Conservation (phyloP, 305 asterid species). For the Caryopteris hybrid region DNA sequence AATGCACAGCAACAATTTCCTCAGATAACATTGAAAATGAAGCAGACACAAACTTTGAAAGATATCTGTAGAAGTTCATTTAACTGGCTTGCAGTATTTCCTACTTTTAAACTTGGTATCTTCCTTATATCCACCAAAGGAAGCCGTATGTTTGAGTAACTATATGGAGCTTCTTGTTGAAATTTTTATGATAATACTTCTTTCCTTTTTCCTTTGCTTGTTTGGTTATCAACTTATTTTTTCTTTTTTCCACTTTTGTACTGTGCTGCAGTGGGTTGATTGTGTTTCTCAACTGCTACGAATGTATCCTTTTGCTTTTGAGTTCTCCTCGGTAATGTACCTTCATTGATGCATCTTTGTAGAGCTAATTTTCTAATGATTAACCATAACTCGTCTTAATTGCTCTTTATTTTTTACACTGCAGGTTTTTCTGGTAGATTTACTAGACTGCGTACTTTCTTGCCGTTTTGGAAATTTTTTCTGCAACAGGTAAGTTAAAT, state of each 20-base stretch:
- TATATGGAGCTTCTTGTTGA: background rate
- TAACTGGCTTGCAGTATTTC: background rate
- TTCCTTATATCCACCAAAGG: background rate
- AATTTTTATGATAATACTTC: background rate
- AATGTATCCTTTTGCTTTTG: conserved; percentile 93
- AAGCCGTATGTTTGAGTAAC: conserved; percentile 10
- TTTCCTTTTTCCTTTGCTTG: background rate
- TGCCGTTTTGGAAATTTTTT: conserved; percentile 94
- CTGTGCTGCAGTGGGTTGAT: conserved; percentile 83
- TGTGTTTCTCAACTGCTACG: conserved; percentile 89
- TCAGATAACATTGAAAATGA: conserved; percentile 9
- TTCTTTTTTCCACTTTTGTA: conserved; percentile 6
- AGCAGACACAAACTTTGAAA: conserved; percentile 1
- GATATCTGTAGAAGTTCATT: background rate
- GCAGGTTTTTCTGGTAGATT: conserved; percentile 93
- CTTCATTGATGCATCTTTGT: conserved; percentile 14
- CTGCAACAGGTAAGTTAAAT: conserved; percentile 75
- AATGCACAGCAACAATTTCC: background rate
- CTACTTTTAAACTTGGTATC: background rate
- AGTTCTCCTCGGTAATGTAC: conserved; percentile 85
- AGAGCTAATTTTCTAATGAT: conserved; percentile 5
- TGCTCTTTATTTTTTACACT: conserved; percentile 18
- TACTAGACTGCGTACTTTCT: conserved; percentile 78
- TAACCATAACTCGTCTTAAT: conserved; percentile 13
- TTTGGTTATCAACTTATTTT: conserved; percentile 10